Percentiles rank a stretch among this genome's conserved stretches.
phyloP scores from a whole-genome alignment of 192 early-diverging fungal genomes.

The Rhizoclosmatium globosum region DNA sequence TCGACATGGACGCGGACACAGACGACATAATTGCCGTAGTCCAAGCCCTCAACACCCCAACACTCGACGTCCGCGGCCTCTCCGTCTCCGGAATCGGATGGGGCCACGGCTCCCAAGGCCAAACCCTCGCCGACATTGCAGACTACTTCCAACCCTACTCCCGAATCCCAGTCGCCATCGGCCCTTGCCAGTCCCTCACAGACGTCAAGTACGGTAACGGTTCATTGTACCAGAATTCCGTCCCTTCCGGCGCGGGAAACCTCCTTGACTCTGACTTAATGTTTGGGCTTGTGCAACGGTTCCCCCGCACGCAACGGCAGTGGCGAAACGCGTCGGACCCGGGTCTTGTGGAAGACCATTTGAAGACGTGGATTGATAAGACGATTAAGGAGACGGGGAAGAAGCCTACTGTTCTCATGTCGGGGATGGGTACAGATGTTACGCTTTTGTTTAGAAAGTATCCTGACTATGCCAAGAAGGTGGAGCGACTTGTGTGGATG shows the following conservation, averaged over 20 bases:
- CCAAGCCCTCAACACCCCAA: background rate
- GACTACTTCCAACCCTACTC: background rate
- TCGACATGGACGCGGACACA: background rate
- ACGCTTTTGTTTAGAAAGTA: background rate
- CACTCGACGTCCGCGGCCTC: background rate
- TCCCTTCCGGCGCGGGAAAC: background rate
- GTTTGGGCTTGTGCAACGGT: conserved; percentile 1
- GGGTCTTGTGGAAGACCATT: background rate
- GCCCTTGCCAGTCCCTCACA: background rate
- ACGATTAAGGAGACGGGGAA: background rate
- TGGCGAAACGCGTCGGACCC: background rate
- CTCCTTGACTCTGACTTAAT: background rate
- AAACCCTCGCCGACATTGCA: background rate
- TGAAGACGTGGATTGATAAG: background rate
- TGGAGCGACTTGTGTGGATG: background rate
- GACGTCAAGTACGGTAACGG: background rate
- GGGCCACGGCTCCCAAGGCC: background rate
- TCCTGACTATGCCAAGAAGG: background rate
- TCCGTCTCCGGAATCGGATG: background rate
- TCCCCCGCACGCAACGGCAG: background rate
- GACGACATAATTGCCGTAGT: background rate
- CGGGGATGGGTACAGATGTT: background rate
- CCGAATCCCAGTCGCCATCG: background rate
- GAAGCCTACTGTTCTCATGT: background rate
- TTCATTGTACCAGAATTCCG: background rate